Conservation (phyloP, 1,284 basidiomycete genomes). For the Sparassis latifolia region DNA sequence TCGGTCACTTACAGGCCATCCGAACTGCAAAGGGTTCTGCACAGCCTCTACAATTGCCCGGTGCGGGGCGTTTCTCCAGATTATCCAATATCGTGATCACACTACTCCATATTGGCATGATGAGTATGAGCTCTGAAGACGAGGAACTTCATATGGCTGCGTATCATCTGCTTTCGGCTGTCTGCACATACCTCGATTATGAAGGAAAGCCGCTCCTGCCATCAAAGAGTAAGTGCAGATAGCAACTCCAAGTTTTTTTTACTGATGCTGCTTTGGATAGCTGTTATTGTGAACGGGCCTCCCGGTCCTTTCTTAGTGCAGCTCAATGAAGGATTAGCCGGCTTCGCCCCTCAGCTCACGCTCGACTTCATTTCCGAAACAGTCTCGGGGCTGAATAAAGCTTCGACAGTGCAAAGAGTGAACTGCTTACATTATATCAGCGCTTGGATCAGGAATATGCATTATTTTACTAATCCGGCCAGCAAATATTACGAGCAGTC, state of each 20-base stretch:
- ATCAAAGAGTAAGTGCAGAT: constrained; percentile 49
- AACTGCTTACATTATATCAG: constrained; percentile 75
- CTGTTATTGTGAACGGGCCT: constrained; percentile 54
- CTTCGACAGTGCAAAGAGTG: constrained; percentile 48
- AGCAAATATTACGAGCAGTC: constrained; percentile 61
- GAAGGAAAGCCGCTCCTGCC: constrained; percentile 65
- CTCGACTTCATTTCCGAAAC: constrained; percentile 86
- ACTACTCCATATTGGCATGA: constrained; percentile 74
- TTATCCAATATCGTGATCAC: constrained; percentile 82
- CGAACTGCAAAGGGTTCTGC: constrained; percentile 64
- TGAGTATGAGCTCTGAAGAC: constrained; percentile 67
- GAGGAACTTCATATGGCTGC: constrained; percentile 73
- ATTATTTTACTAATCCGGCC: constrained; percentile 65
- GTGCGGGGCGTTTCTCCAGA: constrained; percentile 65
- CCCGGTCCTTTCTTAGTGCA: constrained; percentile 55
- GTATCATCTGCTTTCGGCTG: constrained; percentile 71
- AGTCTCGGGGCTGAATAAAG: constrained; percentile 55
- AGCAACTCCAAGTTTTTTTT: not conserved
- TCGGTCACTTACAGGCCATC: constrained; percentile 41
- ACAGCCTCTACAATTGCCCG: constrained; percentile 47
- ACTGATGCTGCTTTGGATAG: constrained; percentile 7
- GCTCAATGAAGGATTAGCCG: constrained; percentile 69
- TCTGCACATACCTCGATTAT: constrained; percentile 74
- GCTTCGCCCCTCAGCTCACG: constrained; percentile 72
- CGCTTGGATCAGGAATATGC: constrained; percentile 83